phyloP scores from a whole-genome alignment of 83 land plant genomes.

The Picea abies region DNA sequence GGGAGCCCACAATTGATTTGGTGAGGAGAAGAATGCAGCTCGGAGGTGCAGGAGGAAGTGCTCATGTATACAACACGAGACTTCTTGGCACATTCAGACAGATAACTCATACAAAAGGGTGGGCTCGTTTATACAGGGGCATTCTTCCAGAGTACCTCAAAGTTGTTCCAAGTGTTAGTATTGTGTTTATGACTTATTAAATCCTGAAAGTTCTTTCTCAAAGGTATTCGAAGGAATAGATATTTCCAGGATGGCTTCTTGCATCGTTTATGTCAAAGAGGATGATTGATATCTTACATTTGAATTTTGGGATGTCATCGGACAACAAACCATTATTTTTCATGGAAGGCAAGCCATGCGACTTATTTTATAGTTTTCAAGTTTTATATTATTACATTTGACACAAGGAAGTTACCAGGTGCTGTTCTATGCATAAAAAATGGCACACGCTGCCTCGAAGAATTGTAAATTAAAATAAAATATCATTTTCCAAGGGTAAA shows the following conservation, averaged over 20 bases:
- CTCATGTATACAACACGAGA: conserved; percentile 72
- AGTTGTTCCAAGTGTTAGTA: conserved; percentile 90
- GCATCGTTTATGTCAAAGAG: too few species aligned
- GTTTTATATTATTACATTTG: too few species aligned
- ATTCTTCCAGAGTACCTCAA: conserved; percentile 88
- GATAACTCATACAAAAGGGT: conserved; percentile 62
- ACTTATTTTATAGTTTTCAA: too few species aligned
- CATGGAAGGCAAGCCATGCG: too few species aligned
- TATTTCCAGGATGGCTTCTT: background rate
- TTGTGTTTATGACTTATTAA: conserved; percentile 92
- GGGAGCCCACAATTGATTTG: conserved; percentile 58
- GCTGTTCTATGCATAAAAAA: too few species aligned
- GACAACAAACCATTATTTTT: too few species aligned
- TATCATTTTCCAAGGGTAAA: too few species aligned
- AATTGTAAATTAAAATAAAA: too few species aligned
- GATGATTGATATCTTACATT: too few species aligned
- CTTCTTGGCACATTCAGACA: conserved; percentile 64
- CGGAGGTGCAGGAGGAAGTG: conserved; percentile 87
- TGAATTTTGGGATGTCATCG: too few species aligned
- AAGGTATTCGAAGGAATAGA: conserved; percentile 13
- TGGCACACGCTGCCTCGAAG: too few species aligned
- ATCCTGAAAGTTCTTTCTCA: conserved; percentile 49
- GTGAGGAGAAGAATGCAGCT: conserved; percentile 87
- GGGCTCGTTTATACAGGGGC: conserved; percentile 77
- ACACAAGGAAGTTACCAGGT: too few species aligned